Evolutionary conservation across 1,284 basidiomycete genomes (phyloP).

Genomic region (Sporisorium sorghi): DNA sequence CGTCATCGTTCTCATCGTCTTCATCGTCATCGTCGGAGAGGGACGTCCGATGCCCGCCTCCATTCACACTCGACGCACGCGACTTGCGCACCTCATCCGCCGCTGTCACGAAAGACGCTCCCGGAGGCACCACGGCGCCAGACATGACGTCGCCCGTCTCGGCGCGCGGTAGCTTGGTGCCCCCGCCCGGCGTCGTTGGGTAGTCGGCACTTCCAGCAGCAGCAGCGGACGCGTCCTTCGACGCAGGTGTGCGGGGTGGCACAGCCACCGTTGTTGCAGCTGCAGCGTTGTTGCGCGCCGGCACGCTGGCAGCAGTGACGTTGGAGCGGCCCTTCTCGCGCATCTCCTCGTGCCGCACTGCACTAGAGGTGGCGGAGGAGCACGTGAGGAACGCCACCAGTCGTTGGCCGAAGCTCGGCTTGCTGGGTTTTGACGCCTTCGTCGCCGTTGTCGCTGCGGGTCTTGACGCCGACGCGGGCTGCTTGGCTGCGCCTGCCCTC

Average conservation of each 20-base stretch:
- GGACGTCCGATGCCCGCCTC: neutral
- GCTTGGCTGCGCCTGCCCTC: conserved; percentile 8
- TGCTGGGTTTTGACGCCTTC: conserved; percentile 2
- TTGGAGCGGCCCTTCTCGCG: conserved; percentile 25
- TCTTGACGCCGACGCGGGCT: conserved; percentile 12
- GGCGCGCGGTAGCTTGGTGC: conserved; percentile 67
- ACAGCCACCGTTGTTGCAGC: conserved; percentile 10
- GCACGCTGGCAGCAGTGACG: conserved; percentile 1
- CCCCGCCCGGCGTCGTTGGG: conserved; percentile 54
- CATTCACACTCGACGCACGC: conserved; percentile 7
- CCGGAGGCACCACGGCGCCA: conserved; percentile 78
- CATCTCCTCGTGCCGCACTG: conserved; percentile 45
- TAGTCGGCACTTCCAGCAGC: conserved; percentile 25
- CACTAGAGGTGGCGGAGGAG: conserved; percentile 29
- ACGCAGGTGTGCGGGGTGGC: conserved; percentile 28
- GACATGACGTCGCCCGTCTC: conserved; percentile 78
- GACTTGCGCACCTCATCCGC: conserved; percentile 30
- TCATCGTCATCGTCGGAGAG: neutral
- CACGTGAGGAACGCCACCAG: conserved; percentile 57
- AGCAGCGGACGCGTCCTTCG: conserved; percentile 20
- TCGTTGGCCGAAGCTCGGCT: conserved; percentile 30
- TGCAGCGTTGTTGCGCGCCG: conserved; percentile 10
- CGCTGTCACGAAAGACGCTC: conserved; percentile 74
- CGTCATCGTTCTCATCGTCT: conserved; percentile 29
- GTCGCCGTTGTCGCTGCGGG: neutral